phyloP scores from a whole-genome alignment of 108 stramenopile genomes.

The Nitzschia sp. region DNA sequence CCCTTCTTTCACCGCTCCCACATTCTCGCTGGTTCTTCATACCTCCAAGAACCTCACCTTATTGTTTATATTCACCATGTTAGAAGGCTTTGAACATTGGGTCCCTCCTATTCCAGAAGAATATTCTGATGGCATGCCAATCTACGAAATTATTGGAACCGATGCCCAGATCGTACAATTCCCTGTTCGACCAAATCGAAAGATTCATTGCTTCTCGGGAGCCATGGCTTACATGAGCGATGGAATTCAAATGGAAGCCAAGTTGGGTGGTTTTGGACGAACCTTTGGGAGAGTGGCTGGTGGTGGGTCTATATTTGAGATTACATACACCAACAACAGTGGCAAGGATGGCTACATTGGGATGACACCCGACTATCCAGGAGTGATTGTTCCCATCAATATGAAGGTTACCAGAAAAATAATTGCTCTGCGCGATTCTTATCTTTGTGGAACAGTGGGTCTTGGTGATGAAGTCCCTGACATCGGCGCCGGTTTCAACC shows the following conservation, averaged over 20 bases:
- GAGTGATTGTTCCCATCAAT: conserved; percentile 56
- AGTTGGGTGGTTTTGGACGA: conserved; percentile 37
- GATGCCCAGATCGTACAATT: conserved; percentile 59
- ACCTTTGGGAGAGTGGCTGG: conserved; percentile 57
- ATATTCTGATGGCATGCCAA: conserved; percentile 48
- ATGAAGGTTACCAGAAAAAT: conserved; percentile 40
- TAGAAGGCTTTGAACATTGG: conserved; percentile 57
- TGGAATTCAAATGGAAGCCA: conserved; percentile 41
- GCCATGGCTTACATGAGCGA: conserved; percentile 69
- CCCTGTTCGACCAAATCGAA: conserved; percentile 44
- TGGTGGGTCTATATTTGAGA: conserved; percentile 52
- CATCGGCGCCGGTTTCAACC: conserved; percentile 53
- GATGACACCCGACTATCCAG: conserved; percentile 62
- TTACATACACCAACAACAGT: conserved; percentile 50
- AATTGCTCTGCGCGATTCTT: conserved; percentile 50
- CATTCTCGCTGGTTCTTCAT: too few relatives aligned
- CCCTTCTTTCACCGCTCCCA: too few relatives aligned
- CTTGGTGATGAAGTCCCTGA: conserved; percentile 30
- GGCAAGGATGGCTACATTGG: conserved; percentile 46
- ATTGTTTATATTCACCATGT: conserved; percentile 3
- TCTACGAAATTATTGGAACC: conserved; percentile 55
- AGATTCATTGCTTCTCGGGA: conserved; percentile 53
- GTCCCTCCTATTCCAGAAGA: conserved; percentile 36
- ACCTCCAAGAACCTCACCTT: too few relatives aligned
- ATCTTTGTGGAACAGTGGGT: conserved; percentile 46